Base-by-base conservation (phyloP, 306 rosid genomes). In the Psophocarpus tetragonolobus region DNA sequence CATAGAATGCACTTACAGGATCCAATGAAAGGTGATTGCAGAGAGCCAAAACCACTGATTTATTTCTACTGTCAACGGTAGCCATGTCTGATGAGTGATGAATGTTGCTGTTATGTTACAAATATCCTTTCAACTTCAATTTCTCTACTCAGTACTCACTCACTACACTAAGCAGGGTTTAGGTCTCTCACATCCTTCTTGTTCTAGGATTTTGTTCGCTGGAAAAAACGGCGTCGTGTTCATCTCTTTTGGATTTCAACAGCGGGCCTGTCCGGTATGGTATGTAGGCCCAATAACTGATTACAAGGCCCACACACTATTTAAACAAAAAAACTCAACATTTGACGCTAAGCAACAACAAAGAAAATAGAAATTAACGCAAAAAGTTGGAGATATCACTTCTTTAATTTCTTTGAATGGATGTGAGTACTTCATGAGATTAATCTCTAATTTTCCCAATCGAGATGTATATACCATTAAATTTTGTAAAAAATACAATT, bases 11-110 rank as follows among this genome's bases (percentile, higher is more conserved):
- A 75, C 92, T 89, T 82, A 95, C 98, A 66, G 87, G 81, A 80
- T 95, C 90, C 76, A 92, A 47, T 45, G 90, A 70, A 71, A 87
- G 67, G 87, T 84, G 76, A 35, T 87, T 88, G 78, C 82, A 84
- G 69, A 92, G 89, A 84, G 91, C 92, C 18, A 81, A 77, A 23
- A 68, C 82, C 48, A 91, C 73, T 65, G 81, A 76, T 62, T 88
- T 87, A 32, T 82, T 88, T 81, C 88, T 89, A 77, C 33, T 57
- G 7, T 48, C 84, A 41, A 26, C 82, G 6, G 85, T 56, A 67
- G 85, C 97, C 97, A 95, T 95, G n/a, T 60, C 29, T 56, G 60
- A 27, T 58, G 36, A 73, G 54, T 18, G 44, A 20, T 62, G 60
- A 80, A 66, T 35, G 51, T 29, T 56, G 61, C 63, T 73, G 75